Conservation (phyloP, 1,284 basidiomycete species). For the Xanthoconium separans region DNA sequence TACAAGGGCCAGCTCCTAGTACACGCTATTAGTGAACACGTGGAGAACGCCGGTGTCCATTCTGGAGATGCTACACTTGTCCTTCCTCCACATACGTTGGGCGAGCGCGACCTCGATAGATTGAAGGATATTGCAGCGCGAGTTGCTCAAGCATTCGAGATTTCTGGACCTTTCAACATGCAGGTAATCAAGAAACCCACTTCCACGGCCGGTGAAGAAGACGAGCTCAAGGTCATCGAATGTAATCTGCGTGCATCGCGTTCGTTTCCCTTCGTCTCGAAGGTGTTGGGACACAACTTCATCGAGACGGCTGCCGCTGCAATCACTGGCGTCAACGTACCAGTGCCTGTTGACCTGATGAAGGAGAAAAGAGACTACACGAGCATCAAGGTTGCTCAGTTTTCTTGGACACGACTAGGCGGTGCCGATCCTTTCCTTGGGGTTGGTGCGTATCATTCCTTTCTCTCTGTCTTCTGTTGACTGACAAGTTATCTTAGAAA, state of each 20-base stretch:
- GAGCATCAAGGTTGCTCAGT: constrained; percentile 97
- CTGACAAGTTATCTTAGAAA: constrained; percentile 56
- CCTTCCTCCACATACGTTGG: constrained; percentile 91
- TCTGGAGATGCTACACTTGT: constrained; percentile 98
- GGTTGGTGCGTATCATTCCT: constrained; percentile 61
- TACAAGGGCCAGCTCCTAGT: constrained; percentile 93
- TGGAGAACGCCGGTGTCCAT: constrained; percentile 99
- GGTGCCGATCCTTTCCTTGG: constrained; percentile 98
- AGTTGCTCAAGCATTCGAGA: constrained; percentile 92
- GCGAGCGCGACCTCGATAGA: constrained; percentile 75
- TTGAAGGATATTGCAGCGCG: constrained; percentile 94
- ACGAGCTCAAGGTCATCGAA: constrained; percentile 95
- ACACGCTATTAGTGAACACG: constrained; percentile 97
- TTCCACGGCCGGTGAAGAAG: constrained; percentile 51
- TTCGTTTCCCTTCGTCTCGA: constrained; percentile 99
- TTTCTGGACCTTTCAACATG: constrained; percentile 99
- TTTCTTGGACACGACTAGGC: constrained; percentile 95
- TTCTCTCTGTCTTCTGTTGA: background rate
- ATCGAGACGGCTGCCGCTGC: constrained; percentile 94
- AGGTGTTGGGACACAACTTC: constrained; percentile 96
- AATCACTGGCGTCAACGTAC: constrained; percentile 88
- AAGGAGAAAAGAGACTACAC: constrained; percentile 87
- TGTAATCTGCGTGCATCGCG: constrained; percentile 98
- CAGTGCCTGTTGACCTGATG: constrained; percentile 95
- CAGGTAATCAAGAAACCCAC: constrained; percentile 92